Conservation (phyloP, 495 filamentous ascomycete genomes). For the Parmelia sp. region DNA sequence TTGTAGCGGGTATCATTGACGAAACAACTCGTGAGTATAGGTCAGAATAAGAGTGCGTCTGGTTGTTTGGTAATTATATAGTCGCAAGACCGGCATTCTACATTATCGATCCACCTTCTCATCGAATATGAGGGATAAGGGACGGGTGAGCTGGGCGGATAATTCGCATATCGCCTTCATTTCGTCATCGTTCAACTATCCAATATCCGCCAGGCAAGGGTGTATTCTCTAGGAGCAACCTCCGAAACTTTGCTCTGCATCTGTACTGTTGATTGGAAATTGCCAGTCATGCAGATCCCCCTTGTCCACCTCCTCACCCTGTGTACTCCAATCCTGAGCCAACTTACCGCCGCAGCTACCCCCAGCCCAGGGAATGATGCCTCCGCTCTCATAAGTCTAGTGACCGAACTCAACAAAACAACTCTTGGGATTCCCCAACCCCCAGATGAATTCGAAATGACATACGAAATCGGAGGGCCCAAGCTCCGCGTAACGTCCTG, state of each 20-base stretch:
- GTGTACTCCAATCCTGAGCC: background rate
- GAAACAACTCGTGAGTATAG: background rate
- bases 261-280: background rate
- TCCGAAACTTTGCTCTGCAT: background rate
- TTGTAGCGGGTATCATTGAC: slow-evolving; percentile 2
- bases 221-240: too few species aligned
- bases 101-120: background rate
- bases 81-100: background rate
- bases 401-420: background rate
- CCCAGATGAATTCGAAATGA: background rate
- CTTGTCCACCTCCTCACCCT: background rate
- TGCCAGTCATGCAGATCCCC: background rate
- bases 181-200: background rate
- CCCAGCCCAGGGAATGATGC: background rate
- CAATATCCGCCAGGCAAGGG: background rate
- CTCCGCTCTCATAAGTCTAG: too few species aligned
- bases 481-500: slow-evolving; percentile 6
- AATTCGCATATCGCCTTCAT: background rate
- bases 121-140: background rate
- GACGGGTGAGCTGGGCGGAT: background rate
- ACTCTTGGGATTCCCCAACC: background rate
- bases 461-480: slow-evolving; percentile 5
- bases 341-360: background rate
- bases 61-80: background rate
- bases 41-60: background rate